These are phyloP conservation scores for Coleophoma crateriformis DNA, from an alignment of 2,329 filamentous ascomycete genomes.

Conservation along the genomic window DNA sequence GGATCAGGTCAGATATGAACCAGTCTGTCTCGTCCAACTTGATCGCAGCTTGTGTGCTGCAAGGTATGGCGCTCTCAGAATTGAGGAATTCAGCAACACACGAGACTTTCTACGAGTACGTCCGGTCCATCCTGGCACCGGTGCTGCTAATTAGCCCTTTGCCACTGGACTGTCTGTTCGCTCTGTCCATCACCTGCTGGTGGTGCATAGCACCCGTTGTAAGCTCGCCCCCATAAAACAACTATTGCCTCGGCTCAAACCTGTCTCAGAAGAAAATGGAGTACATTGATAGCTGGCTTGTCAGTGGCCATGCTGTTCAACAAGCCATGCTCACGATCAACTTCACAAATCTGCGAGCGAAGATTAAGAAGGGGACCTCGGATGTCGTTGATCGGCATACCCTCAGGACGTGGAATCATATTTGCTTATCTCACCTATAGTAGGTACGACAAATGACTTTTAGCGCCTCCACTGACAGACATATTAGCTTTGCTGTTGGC, in stretches of 20 bases:
- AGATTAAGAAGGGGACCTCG: background rate
- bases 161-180: background rate
- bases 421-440: background rate
- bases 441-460: background rate
- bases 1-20: background rate
- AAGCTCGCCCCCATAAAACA: background rate
- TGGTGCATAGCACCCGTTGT: background rate
- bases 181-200: background rate
- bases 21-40: background rate
- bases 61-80: background rate
- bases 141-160: background rate
- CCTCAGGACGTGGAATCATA: background rate
- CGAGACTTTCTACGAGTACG: background rate
- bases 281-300: background rate
- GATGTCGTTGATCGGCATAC: background rate
- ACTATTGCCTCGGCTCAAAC: background rate
- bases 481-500: no score
- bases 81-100: background rate
- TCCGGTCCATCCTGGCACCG: background rate
- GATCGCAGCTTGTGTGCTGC: background rate
- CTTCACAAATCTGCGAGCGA: background rate
- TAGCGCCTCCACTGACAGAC: no score
- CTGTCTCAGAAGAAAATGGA: background rate
- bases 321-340: background rate
- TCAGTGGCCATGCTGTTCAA: background rate